Conservation (phyloP, 2,329 filamentous ascomycete genomes). For the Amauroascus niger region DNA sequence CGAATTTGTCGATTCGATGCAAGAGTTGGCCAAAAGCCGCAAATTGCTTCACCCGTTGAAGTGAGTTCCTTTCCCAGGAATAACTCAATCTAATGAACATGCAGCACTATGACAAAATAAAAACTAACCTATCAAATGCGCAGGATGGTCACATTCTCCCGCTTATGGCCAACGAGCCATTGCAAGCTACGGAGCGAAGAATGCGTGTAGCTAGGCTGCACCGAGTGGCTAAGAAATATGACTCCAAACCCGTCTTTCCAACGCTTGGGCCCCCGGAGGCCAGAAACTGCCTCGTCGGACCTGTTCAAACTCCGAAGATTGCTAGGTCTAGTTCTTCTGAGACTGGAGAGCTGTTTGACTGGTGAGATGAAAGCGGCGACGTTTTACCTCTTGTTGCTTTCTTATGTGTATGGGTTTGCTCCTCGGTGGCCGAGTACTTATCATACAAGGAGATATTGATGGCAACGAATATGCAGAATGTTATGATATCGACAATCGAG, state of each 20-base stretch:
- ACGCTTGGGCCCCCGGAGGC: constrained; percentile 10
- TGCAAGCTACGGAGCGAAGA: constrained; percentile 10
- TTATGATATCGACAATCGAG: too few relatives aligned
- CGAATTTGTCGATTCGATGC: constrained; percentile 9
- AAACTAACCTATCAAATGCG: background rate
- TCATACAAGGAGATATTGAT: too few relatives aligned
- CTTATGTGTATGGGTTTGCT: too few relatives aligned
- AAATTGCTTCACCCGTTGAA: constrained; percentile 4
- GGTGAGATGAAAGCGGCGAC: background rate
- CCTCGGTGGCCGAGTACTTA: too few relatives aligned
- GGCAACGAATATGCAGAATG: too few relatives aligned
- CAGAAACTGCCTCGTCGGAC: constrained; percentile 7
- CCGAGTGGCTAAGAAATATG: constrained; percentile 8
- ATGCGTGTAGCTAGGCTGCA: constrained; percentile 9
- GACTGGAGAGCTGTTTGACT: too few relatives aligned
- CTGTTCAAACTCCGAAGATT: too few relatives aligned
- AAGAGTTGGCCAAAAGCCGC: constrained; percentile 1
- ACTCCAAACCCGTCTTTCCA: constrained; percentile 11
- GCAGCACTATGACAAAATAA: background rate
- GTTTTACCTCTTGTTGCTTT: too few relatives aligned
- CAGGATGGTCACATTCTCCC: constrained; percentile 10
- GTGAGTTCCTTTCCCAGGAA: background rate
- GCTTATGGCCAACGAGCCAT: constrained; percentile 10
- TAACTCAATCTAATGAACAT: background rate
- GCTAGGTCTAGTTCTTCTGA: too few relatives aligned